Conservation (phyloP, 1,284 basidiomycete species). For the Cryptococcus wingfieldii region DNA sequence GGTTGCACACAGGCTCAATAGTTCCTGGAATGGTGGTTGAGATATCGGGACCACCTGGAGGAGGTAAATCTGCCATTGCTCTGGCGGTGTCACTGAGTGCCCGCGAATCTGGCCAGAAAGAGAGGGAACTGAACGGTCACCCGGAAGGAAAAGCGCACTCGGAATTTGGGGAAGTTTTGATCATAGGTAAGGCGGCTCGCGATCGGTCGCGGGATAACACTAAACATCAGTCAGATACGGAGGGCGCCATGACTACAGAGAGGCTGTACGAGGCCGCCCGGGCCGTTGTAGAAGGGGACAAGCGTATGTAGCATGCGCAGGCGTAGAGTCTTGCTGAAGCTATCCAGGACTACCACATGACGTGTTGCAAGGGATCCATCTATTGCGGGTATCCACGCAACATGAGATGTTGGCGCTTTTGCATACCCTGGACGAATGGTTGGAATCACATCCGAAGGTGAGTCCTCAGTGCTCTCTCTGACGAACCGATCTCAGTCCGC, state of each 20-base stretch:
- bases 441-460: slow-evolving; percentile 39
- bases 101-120: slow-evolving; percentile 4
- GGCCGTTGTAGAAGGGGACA: too few relatives aligned
- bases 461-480: background rate
- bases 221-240: slow-evolving; percentile 38
- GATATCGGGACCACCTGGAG: slow-evolving; percentile 44
- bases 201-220: background rate
- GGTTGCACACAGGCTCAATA: slow-evolving; percentile 18
- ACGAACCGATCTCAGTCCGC: background rate
- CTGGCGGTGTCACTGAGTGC: slow-evolving; percentile 37
- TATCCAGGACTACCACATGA: slow-evolving; percentile 1
- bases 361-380: slow-evolving; percentile 37
- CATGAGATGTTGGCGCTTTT: slow-evolving; percentile 45
- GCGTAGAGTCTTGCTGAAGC: background rate
- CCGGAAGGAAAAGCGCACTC: slow-evolving; percentile 7
- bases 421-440: slow-evolving; percentile 42
- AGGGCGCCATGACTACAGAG: slow-evolving; percentile 39
- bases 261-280: slow-evolving; percentile 25
- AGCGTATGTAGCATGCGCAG: too few relatives aligned
- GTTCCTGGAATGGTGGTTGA: slow-evolving; percentile 43
- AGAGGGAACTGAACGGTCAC: background rate
- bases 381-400: slow-evolving; percentile 43
- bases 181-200: slow-evolving; percentile 34
- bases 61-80: slow-evolving; percentile 40
- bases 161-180: slow-evolving; percentile 34